Conservation (phyloP, 2,329 filamentous ascomycete genomes). For the Phaeosphaeriaceae sp. region DNA sequence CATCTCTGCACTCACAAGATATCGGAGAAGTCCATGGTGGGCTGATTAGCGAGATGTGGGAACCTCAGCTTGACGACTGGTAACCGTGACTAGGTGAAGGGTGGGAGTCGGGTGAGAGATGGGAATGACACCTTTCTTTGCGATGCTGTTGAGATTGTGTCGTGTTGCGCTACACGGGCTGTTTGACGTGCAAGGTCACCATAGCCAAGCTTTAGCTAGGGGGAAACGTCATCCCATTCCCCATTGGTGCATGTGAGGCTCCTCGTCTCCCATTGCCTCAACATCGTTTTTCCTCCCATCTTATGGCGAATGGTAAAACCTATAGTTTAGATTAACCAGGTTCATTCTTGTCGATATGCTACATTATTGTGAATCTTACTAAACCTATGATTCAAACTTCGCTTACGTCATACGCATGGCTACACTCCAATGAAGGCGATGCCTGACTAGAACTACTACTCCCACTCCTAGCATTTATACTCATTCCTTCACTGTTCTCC, state of each 20-base stretch:
- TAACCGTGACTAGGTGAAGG: background rate
- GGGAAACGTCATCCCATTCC: slow-evolving; percentile 4
- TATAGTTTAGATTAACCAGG: too few relatives aligned
- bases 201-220: slow-evolving; percentile 3
- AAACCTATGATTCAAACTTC: too few relatives aligned
- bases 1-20: slow-evolving; percentile 72
- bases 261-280: too few relatives aligned
- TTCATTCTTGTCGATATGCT: too few relatives aligned
- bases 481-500: slow-evolving; percentile 3
- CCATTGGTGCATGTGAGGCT: background rate
- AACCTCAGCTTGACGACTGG: slow-evolving; percentile 40
- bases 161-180: slow-evolving; percentile 15
- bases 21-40: slow-evolving; percentile 85
- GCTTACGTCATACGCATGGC: too few relatives aligned
- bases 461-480: too few relatives aligned
- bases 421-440: too few relatives aligned
- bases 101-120: slow-evolving; percentile 3
- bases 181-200: slow-evolving; percentile 1
- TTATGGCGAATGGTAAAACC: too few relatives aligned
- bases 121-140: slow-evolving; percentile 10
- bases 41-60: slow-evolving; percentile 37
- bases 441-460: too few relatives aligned
- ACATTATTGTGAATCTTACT: too few relatives aligned
- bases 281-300: too few relatives aligned
- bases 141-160: slow-evolving; percentile 4